These are phyloP conservation scores for Botryosphaeria dothidea DNA, from an alignment of 2,329 filamentous ascomycete genomes.

Conservation along the genomic window DNA sequence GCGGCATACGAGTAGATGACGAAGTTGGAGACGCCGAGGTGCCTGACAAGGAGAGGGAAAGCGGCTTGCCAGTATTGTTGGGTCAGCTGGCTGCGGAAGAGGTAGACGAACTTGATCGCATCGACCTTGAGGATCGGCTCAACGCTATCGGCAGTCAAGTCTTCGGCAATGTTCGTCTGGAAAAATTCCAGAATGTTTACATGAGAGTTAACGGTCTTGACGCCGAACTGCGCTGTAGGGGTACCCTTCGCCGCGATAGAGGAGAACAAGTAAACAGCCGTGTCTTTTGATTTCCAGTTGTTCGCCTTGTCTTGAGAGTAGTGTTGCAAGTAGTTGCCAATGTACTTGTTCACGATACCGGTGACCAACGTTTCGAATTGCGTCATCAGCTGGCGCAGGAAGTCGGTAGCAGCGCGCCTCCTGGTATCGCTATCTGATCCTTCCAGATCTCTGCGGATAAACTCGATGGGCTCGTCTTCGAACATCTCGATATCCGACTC, in stretches of 20 bases:
- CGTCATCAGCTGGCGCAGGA: slow-evolving; percentile 83
- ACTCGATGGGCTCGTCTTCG: slow-evolving; percentile 98
- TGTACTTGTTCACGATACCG: slow-evolving; percentile 81
- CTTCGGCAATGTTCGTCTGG: slow-evolving; percentile 85
- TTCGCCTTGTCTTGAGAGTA: slow-evolving; percentile 66
- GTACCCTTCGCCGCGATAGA: slow-evolving; percentile 91
- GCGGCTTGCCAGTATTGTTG: slow-evolving; percentile 90
- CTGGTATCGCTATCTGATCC: slow-evolving; percentile 95
- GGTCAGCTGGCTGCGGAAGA: slow-evolving; percentile 91
- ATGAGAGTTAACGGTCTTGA: slow-evolving; percentile 78
- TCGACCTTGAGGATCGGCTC: slow-evolving; percentile 93
- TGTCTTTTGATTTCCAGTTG: slow-evolving; percentile 98
- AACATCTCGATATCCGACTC: slow-evolving; percentile 96
- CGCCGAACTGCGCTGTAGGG: slow-evolving; percentile 83
- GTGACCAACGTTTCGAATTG: slow-evolving; percentile 87
- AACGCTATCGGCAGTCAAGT: slow-evolving; percentile 71
- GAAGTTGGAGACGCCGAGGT: slow-evolving; percentile 86
- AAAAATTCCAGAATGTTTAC: slow-evolving; percentile 95
- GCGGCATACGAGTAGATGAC: slow-evolving; percentile 98
- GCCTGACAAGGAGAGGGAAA: slow-evolving; percentile 86
- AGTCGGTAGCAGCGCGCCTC: slow-evolving; percentile 89
- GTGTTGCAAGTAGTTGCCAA: slow-evolving; percentile 76
- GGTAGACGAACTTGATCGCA: slow-evolving; percentile 96
- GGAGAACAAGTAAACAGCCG: slow-evolving; percentile 94
- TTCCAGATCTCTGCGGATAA: slow-evolving; percentile 91